Evolutionary conservation across 176 grass and related monocot species (phyloP), one percentile per base, ranked within the genome.

Genomic region (Chrysopogon serrulatus): DNA sequence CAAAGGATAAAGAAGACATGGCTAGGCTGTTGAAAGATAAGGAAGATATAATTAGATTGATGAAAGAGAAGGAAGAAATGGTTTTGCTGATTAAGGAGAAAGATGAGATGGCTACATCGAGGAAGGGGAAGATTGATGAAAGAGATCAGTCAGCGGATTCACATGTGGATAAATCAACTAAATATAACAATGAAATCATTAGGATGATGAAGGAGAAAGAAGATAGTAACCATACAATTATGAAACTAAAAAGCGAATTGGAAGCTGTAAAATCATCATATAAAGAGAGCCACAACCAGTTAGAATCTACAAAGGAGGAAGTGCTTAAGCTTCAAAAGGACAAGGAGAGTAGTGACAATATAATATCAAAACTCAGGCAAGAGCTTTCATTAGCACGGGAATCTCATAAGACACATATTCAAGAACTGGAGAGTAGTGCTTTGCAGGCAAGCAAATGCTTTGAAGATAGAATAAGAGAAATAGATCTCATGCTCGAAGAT

Each of bases 11-110:
- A 56, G 88, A 90, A 82, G 88, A 90, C 41, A 90, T 85, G 86
- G 70, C 71, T 56, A 97, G 82, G 59, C 74, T 89, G 23, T 89
- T 83, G 86, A 69, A 81, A 86, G 76, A 79, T 79, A 89, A 91
- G 57, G 94, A 97, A 85, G 89, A 97, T 42, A 84, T 93, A 74
- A 91, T 76, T 80, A 93, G 85, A 76, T 67, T 97, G 84, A 92
- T 91, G 84, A 97, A 92, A 61, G 94, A 93, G 64, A 97, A 92
- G 79, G 94, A 97, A 86, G 89, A 97, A 71, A 85, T 93, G 62
- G 77, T 62, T 85, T 72, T 74, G 11, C 27, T 94, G 75, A 90
- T 91, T 61, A 94, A 91, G 53, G 89, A 91, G 53, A 97, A 93
- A 63, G 91, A 90, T 39, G 79, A 79, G 34, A 83, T 48, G 35